These are phyloP conservation scores for Penicillium samsonianum DNA, from an alignment of 495 filamentous ascomycete genomes.

Conservation along the genomic window DNA sequence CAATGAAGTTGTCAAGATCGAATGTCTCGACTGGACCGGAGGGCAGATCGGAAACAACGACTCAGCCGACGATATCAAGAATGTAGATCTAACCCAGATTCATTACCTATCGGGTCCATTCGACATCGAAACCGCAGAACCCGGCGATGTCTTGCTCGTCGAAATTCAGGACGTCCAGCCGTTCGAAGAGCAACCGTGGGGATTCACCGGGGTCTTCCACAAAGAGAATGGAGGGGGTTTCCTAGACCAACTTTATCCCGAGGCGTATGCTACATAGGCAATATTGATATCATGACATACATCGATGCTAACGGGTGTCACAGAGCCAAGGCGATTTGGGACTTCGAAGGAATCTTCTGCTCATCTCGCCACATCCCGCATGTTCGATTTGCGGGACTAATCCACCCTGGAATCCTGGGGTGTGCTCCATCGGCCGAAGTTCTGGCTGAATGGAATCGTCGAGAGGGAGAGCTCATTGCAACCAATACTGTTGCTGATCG, in stretches of 20 bases:
- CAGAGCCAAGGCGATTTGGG: slow-evolving; percentile 95
- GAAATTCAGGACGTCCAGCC: slow-evolving; percentile 98
- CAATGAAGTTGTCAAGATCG: slow-evolving; percentile 90
- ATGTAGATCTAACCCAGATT: slow-evolving; percentile 79
- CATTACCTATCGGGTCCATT: slow-evolving; percentile 94
- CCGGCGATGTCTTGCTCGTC: slow-evolving; percentile 83
- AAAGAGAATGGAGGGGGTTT: slow-evolving; percentile 88
- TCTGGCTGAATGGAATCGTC: slow-evolving; percentile 75
- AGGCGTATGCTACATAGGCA: slow-evolving; percentile 59
- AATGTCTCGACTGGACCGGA: slow-evolving; percentile 88
- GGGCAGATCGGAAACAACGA: slow-evolving; percentile 92
- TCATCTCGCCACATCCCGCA: slow-evolving; percentile 87
- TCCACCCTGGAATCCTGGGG: slow-evolving; percentile 92
- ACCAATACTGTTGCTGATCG: slow-evolving; percentile 63
- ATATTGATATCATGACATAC: not conserved
- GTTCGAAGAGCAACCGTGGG: slow-evolving; percentile 84
- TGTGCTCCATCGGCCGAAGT: slow-evolving; percentile 77
- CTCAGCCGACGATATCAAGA: slow-evolving; percentile 81
- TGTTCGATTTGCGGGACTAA: slow-evolving; percentile 86
- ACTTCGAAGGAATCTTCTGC: slow-evolving; percentile 95
- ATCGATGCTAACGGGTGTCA: not conserved
- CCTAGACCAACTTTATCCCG: slow-evolving; percentile 85
- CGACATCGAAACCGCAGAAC: slow-evolving; percentile 81
- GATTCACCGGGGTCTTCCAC: slow-evolving; percentile 85
- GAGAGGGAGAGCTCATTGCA: slow-evolving; percentile 77